These are phyloP conservation scores for Cyberlindnera nakhonratchasimensis DNA, from an alignment of 805 yeast genomes.

Conservation along the genomic window DNA sequence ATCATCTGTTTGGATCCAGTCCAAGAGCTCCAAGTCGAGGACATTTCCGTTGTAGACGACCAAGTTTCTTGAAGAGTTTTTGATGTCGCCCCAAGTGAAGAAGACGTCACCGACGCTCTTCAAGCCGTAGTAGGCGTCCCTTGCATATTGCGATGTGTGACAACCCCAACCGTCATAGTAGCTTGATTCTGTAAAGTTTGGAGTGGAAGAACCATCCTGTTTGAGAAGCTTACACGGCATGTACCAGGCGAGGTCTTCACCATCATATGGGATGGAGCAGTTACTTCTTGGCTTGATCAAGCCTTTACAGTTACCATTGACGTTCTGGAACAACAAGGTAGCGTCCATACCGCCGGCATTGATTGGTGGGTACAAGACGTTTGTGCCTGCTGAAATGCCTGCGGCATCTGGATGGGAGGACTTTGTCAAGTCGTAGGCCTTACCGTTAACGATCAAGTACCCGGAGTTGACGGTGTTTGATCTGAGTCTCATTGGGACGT, in stretches of 20 bases:
- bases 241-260: constrained; percentile 82
- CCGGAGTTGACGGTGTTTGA: constrained; percentile 57
- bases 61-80: constrained; percentile 64
- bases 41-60: constrained; percentile 90
- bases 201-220: constrained; percentile 68
- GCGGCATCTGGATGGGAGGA: constrained; percentile 81
- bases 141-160: constrained; percentile 70
- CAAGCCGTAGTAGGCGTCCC: constrained; percentile 62
- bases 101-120: constrained; percentile 68
- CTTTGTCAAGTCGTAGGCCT: constrained; percentile 65
- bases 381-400: constrained; percentile 68
- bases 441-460: constrained; percentile 74
- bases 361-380: constrained; percentile 77
- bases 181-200: constrained; percentile 53
- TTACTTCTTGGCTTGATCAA: constrained; percentile 67
- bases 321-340: constrained; percentile 82
- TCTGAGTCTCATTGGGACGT: constrained; percentile 46
- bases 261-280: constrained; percentile 66
- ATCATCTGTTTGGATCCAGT: constrained; percentile 72
- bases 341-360: constrained; percentile 89
- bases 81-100: constrained; percentile 87
- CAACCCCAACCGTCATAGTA: constrained; percentile 88
- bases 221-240: constrained; percentile 81
- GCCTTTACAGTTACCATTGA: constrained; percentile 84
- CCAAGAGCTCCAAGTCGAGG: constrained; percentile 70